A percentile compares a stretch with the other conserved stretches of the same genome.
phyloP scores from a whole-genome alignment of 2,329 filamentous ascomycete genomes.

The Mariannaea elegans region DNA sequence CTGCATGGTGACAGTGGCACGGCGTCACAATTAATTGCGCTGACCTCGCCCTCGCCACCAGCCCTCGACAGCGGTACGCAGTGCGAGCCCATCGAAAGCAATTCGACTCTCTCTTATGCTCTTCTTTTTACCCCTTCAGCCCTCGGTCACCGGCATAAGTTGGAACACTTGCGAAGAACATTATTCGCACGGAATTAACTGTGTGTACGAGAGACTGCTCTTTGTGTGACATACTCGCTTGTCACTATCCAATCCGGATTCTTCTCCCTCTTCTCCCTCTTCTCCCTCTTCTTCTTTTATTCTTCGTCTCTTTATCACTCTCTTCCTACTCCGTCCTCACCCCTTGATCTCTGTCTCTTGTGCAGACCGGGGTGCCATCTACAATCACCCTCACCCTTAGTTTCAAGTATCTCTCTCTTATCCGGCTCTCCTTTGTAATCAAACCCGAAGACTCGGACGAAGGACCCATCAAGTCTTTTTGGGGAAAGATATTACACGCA shows the following conservation, averaged over 20 bases:
- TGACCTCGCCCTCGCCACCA: constrained; percentile 1
- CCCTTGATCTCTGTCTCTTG: no score
- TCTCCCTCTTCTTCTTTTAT: background rate
- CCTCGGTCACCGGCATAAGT: background rate
- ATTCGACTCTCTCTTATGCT: background rate
- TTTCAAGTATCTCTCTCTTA: no score
- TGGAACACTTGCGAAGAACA: background rate
- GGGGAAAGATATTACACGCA: no score
- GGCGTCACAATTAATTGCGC: constrained; percentile 8
- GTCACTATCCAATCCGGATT: background rate
- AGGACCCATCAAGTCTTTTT: no score
- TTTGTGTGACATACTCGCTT: background rate
- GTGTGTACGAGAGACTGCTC: background rate
- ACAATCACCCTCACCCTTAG: no score
- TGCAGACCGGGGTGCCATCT: no score
- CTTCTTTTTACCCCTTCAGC: background rate
- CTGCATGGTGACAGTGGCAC: constrained; percentile 15
- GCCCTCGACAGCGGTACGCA: constrained; percentile 7
- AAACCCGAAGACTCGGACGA: no score
- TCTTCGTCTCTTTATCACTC: background rate
- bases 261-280: background rate
- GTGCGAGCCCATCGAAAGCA: constrained; percentile 3
- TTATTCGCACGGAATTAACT: no score
- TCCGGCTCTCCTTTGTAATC: background rate
- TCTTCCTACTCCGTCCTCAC: no score